Evolutionary conservation across 1,284 basidiomycete species (phyloP).

Genomic region (Butyriboletus appendiculatus): DNA sequence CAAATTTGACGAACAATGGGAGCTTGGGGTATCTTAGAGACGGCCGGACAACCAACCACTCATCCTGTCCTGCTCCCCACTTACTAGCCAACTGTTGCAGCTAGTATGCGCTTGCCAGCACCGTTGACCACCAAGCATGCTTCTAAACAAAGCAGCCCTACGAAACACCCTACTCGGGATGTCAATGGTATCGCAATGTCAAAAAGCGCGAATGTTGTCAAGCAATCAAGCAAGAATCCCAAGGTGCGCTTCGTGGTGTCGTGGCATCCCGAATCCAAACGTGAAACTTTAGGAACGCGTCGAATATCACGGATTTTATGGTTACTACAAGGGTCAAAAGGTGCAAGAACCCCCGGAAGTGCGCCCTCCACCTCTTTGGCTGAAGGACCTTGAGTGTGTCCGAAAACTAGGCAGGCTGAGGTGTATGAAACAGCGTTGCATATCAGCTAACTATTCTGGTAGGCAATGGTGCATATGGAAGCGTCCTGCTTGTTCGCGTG

Average conservation of each 20-base stretch:
- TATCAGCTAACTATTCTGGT: background rate
- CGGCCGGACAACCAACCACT: background rate
- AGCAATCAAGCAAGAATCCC: background rate
- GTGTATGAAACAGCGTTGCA: background rate
- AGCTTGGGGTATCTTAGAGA: background rate
- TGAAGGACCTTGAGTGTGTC: conserved; percentile 43
- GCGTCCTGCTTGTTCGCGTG: conserved; percentile 44
- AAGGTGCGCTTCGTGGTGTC: conserved; percentile 3
- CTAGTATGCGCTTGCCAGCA: conserved; percentile 19
- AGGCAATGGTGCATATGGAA: conserved; percentile 44
- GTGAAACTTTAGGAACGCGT: conserved; percentile 14
- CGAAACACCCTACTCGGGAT: conserved; percentile 9
- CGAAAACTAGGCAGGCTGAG: conserved; percentile 38
- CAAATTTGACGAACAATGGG: conserved; percentile 26
- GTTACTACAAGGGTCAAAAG: conserved; percentile 4
- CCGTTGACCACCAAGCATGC: conserved; percentile 5
- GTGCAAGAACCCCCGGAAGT: conserved; percentile 14
- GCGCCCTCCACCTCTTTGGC: conserved; percentile 36
- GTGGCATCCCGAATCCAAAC: background rate
- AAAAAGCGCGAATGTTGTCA: conserved; percentile 2
- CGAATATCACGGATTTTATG: conserved; percentile 10
- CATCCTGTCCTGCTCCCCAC: background rate
- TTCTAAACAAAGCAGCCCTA: conserved; percentile 2
- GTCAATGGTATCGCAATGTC: background rate
- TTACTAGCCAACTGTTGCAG: background rate